Conservation (phyloP, 1,284 basidiomycete species). For the Athelia sp. region DNA sequence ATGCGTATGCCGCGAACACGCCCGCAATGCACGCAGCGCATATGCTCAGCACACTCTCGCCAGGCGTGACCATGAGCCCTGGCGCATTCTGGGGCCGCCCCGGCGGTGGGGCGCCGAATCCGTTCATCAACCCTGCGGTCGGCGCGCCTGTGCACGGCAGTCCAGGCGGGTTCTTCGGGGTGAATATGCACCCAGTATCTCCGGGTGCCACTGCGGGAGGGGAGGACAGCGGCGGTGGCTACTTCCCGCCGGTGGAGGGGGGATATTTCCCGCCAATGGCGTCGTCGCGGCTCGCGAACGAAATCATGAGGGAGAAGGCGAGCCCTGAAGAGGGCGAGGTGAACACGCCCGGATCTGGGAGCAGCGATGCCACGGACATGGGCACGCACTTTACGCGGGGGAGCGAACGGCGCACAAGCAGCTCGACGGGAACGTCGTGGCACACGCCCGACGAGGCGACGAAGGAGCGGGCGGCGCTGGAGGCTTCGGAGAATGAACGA, state of each 20-base stretch:
- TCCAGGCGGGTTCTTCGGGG: constrained; percentile 10
- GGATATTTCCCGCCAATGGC: background rate
- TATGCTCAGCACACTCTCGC: constrained; percentile 45
- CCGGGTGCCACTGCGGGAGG: constrained; percentile 6
- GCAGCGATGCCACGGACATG: background rate
- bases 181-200: constrained; percentile 6
- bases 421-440: background rate
- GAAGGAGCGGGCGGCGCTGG: too few species aligned
- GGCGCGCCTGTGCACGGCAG: constrained; percentile 52
- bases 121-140: constrained; percentile 61
- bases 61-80: constrained; percentile 66
- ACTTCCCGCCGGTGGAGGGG: constrained; percentile 34
- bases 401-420: background rate
- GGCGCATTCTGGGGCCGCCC: constrained; percentile 63
- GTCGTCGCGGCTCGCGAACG: background rate
- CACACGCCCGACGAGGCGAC: background rate
- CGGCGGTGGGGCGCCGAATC: constrained; percentile 39
- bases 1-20: background rate
- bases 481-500: too few species aligned
- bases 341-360: background rate
- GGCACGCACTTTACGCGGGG: background rate
- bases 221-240: constrained; percentile 28
- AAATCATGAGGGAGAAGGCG: background rate
- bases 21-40: constrained; percentile 11
- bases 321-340: background rate